A percentile compares a stretch with the other conserved stretches of the same genome.
phyloP scores from a whole-genome alignment of 139 green algal species.

The Pleodorina starrii region DNA sequence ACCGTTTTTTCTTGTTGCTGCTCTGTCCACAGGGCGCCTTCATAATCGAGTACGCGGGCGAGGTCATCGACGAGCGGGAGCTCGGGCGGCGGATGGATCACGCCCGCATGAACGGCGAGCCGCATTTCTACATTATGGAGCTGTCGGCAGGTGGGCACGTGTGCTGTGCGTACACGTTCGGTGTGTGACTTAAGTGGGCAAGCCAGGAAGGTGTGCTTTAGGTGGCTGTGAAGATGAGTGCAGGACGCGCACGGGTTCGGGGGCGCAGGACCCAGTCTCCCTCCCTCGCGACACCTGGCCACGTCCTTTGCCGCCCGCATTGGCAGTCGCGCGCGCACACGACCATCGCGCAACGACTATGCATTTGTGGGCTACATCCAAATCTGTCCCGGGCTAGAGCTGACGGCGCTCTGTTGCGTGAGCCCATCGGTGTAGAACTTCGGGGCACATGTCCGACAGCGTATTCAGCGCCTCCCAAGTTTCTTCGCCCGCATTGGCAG shows the following conservation, averaged over 20 bases:
- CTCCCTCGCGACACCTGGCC: no score
- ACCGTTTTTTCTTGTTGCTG: no score
- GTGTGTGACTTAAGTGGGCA: no score
- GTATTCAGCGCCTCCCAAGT: no score
- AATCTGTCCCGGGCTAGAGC: slow-evolving; percentile 12
- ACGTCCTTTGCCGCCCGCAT: neutral
- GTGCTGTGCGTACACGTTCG: no score
- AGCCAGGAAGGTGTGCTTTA: no score
- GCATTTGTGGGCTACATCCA: neutral
- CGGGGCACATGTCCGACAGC: neutral
- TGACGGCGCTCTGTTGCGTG: neutral
- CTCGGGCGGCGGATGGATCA: slow-evolving; percentile 75
- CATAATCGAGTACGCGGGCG: slow-evolving; percentile 90
- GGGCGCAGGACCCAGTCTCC: no score
- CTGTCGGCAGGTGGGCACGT: slow-evolving; percentile 63
- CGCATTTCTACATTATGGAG: slow-evolving; percentile 95
- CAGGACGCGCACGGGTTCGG: no score
- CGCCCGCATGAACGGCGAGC: slow-evolving; percentile 66
- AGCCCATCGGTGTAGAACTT: slow-evolving; percentile 32
- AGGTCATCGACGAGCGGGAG: slow-evolving; percentile 71
- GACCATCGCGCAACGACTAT: neutral
- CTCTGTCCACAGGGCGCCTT: slow-evolving; percentile 70
- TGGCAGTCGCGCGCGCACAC: slow-evolving; percentile 10
- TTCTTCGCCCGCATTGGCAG: slow-evolving; percentile 8
- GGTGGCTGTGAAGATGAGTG: no score